Base-by-base conservation (phyloP, 805 yeast species). In the Saturnispora halmiae region DNA sequence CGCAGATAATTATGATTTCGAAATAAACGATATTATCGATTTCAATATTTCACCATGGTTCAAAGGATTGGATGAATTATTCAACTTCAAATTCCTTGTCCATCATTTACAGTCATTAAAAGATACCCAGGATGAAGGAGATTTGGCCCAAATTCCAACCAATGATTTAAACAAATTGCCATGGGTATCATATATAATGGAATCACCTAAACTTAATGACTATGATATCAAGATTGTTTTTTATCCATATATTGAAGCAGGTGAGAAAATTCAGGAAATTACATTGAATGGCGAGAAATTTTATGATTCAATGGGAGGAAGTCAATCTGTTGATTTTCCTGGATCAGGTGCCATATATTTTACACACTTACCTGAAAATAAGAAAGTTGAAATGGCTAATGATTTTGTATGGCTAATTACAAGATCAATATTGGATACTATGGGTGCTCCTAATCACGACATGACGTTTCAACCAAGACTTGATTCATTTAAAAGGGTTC, bases 311-410 rank as follows among this genome's bases (percentile, higher is more conserved):
- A 15, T 31, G 5, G 56, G n/a, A n/a, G n/a, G 50, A 31, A 57
- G 56, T 38, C 46, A 50, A 2, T 42, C 42, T 34, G 22, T 51
- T 9, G 31, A 34, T 15, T 46, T 59, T 9, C 42, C 34, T 3
- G 19, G 43, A 10, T 54, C 57, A 58, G 62, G 63, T 2, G 39
- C 48, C 1, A 36, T 58, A 7, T 59, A 58, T 38, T 58, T 58
- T 36, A 48, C 55, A 2, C 56, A 54, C 38, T 13, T 40, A 7
- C 43, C 41, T 21, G 22, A 31, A 15, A 11, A 29, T 25, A n/a
- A 18, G 2, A 13, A 18, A 9, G 22, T 14, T 13, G 22, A 21
- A 8, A 24, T 15, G 16, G 14, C 22, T 7, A 32, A 46, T 19
- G 63, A 59, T 37, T 48, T 52, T 24, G 42, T 51, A 36, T 52